Evolutionary conservation across 169 alveolate genomes (phyloP), one percentile per base, ranked within the genome.

Genomic region (Plasmodium malariae): DNA sequence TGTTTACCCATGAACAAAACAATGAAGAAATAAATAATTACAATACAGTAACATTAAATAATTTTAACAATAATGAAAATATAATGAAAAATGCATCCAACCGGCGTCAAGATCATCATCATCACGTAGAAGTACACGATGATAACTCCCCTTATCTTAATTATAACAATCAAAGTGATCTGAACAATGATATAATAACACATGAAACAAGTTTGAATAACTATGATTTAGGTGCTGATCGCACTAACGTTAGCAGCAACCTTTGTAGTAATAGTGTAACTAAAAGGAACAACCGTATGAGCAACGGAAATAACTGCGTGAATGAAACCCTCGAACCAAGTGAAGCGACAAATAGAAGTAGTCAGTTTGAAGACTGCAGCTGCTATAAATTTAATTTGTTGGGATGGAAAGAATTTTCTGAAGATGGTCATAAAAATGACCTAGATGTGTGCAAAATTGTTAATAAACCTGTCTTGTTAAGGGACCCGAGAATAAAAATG

Each of bases 361-460:
- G 55, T 3, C 43, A 67, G 28, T 83, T 49, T 30, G 91, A 65
- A 17, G 92, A 70, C 21, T 86, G 92, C 30, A 60, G 63, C 3
- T 86, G 92, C 32, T 65, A 86, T 51, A 54, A 86, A 70, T 86
- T 86, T 24, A 86, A 37, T n/a, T 37, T 86, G 9, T 37, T 70
- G 30, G 92, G 92, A 49, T 86, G 92, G 92, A 86, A 68, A 55
- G 92, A 86, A 30, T 86, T 86, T 70, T 86, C 92, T 24, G 87
- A 86, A 62, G 92, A 86, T 86, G 92, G 92, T 0, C 92, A 86
- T 43, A 86, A 71, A 59, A 69, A 86, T 49, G 92, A 86, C 70
- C 40, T 86, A 40, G 92, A 86, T 72, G 92, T 86, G 11, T 86
- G 92, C 7, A 86, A 86, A 86, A 86, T 86, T 55, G 92, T 86